Percentiles rank a stretch among this genome's conserved stretches.
Conservation (phyloP, 768 basidiomycete species). For the Pisolithus sp. region DNA sequence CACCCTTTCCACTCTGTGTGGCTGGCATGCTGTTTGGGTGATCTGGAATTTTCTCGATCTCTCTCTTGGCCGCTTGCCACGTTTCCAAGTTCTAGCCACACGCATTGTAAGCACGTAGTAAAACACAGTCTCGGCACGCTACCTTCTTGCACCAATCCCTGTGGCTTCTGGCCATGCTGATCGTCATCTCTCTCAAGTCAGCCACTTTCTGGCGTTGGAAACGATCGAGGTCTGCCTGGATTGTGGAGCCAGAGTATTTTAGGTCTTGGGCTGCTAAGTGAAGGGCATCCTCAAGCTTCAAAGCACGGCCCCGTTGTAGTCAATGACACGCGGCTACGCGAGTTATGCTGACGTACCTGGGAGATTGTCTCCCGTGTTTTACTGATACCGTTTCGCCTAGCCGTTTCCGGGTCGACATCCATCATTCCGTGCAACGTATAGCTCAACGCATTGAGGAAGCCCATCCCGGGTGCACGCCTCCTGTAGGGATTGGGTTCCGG, state of each 20-base stretch:
- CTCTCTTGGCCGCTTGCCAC: slow-evolving; percentile 94
- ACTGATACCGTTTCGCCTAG: slow-evolving; percentile 85
- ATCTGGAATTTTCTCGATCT: slow-evolving; percentile 83
- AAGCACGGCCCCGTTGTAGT: slow-evolving; percentile 9
- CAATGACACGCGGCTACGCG: slow-evolving; percentile 9
- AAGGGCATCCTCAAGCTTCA: slow-evolving; percentile 89
- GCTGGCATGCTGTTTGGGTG: slow-evolving; percentile 74
- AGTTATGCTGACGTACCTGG: slow-evolving; percentile 49
- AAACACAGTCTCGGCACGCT: slow-evolving; percentile 2
- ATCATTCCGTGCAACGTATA: slow-evolving; percentile 98
- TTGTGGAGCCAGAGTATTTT: slow-evolving; percentile 92
- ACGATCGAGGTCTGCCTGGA: slow-evolving; percentile 95
- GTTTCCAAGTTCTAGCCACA: slow-evolving; percentile 80
- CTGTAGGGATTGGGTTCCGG: slow-evolving; percentile 70
- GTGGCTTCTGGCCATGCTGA: slow-evolving; percentile 84
- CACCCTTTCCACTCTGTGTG: slow-evolving; percentile 26
- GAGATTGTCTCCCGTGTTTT: slow-evolving; percentile 93
- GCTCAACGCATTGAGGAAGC: slow-evolving; percentile 82
- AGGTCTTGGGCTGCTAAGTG: slow-evolving; percentile 90
- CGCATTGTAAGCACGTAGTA: slow-evolving; percentile 10
- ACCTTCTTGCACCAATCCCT: slow-evolving; percentile 98
- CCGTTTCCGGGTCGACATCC: slow-evolving; percentile 97
- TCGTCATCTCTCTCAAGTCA: slow-evolving; percentile 89
- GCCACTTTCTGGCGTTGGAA: slow-evolving; percentile 99
- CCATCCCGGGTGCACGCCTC: slow-evolving; percentile 70